A percentile compares a stretch with the other conserved stretches of the same genome.
phyloP scores from a whole-genome alignment of 768 basidiomycete species.

The Lactarius quietus region DNA sequence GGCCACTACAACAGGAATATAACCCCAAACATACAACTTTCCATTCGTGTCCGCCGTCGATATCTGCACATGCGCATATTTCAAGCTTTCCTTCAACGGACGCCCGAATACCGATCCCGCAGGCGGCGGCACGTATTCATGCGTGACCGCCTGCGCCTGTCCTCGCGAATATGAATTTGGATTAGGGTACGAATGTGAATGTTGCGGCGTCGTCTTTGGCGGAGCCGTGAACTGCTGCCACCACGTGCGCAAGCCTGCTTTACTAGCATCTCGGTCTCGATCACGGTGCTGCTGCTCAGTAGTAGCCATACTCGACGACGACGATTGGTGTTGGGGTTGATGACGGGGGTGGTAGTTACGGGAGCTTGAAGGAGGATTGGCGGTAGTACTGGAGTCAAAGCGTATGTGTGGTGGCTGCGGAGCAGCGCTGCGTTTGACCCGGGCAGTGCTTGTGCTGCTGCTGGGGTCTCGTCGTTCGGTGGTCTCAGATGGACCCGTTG shows the following conservation, averaged over 20 bases:
- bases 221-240: conserved; percentile 72
- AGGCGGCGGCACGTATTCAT: conserved; percentile 35
- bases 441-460: not conserved
- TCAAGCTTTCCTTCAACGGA: conserved; percentile 77
- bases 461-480: not conserved
- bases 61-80: conserved; percentile 89
- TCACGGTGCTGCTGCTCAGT: conserved; percentile 5
- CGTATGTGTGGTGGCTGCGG: not conserved
- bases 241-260: conserved; percentile 62
- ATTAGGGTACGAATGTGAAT: not conserved
- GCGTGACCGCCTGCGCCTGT: conserved; percentile 2
- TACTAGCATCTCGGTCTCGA: not conserved
- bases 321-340: conserved; percentile 14
- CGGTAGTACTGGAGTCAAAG: not conserved
- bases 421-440: not conserved
- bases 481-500: conserved; percentile 1
- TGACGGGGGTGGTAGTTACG: not conserved
- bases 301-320: not conserved
- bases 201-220: conserved; percentile 42
- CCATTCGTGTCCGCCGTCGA: conserved; percentile 82
- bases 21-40: conserved; percentile 86
- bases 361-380: not conserved
- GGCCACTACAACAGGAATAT: conserved; percentile 95
- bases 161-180: conserved; percentile 5
- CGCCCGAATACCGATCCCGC: conserved; percentile 71